Base-by-base conservation (phyloP, 495 filamentous ascomycete species). In the Chaetomium fimeti region DNA sequence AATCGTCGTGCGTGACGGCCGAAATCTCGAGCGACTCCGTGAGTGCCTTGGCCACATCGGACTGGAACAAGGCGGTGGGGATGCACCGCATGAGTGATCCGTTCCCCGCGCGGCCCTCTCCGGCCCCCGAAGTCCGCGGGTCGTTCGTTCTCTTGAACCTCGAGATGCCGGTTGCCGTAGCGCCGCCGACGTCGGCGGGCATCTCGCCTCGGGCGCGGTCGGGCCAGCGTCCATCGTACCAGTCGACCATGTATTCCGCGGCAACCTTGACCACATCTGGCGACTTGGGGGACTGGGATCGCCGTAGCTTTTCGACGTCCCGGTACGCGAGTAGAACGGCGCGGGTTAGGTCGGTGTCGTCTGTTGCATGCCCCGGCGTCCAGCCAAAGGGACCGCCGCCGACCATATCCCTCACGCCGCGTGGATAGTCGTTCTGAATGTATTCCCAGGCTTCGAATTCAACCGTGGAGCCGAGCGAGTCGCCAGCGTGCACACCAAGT, bases 401-500 rank as follows among this genome's bases (percentile, higher is more conserved):
- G 48, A 68, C 55, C 32, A 76, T 70, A 48, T 72, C 64, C 24
- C 69, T 64, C 9, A 71, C 24, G 32, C 68, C 68, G 5, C 63
- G 8, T 36, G 70, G 74, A 28, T 69, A 40, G 0, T 51, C 1
- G 22, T 2, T 6, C 5, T 45, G 42, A 64, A 76, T 72, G n/a
- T 52, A 1, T 12, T 66, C 64, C 67, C 69, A 72, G 13, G 67
- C 43, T 4, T 45, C n/a, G 60, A 76, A 76, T 38, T 76, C 74
- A 32, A 71, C 36, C 18, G 70, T 74, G 1, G 74, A 70, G 32
- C 74, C 74, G 42, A 76, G 72, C 42, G 67, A 53, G 59, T 76
- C 74, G 65, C 72, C 74, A 0, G 74, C 72, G 63, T 76, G 74
- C 22, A 76, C 66, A 36, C 69, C 74, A 18, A 76, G 70, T 16